Evolutionary conservation across 352 stramenopile genomes (phyloP).

Genomic region (Phytopythium delawarense): DNA sequence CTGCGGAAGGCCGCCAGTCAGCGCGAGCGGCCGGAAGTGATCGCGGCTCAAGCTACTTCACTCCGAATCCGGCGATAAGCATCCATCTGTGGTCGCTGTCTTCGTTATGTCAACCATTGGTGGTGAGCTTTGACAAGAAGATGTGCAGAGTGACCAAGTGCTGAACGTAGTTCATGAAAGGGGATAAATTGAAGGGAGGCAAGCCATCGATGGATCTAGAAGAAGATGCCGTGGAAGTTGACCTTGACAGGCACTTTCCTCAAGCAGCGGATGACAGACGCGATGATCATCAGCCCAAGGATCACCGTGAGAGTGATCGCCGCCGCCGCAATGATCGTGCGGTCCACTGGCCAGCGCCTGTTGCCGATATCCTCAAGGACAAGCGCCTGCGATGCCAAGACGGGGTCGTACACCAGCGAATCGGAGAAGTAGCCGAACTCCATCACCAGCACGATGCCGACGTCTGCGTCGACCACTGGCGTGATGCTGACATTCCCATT

Average conservation of each 20-base stretch:
- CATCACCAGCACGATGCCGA: constrained; percentile 3
- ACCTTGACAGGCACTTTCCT: background rate
- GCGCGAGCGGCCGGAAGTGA: constrained; percentile 19
- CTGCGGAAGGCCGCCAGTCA: constrained; percentile 39
- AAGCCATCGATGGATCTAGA: background rate
- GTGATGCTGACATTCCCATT: background rate
- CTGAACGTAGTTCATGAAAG: too few species aligned
- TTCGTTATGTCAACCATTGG: too few species aligned
- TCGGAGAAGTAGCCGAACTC: background rate
- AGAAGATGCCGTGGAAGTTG: background rate
- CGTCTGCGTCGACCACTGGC: background rate
- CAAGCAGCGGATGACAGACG: background rate
- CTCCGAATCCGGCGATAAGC: constrained; percentile 20
- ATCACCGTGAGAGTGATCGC: background rate
- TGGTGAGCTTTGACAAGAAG: too few species aligned
- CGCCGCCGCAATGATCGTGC: background rate
- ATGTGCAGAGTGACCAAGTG: too few species aligned
- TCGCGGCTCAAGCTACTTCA: constrained; percentile 25
- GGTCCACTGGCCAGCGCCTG: background rate
- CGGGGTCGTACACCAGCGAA: constrained; percentile 5
- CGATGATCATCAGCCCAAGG: constrained; percentile 1
- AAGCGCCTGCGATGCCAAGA: constrained; percentile 10
- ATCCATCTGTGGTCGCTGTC: background rate
- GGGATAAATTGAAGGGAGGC: background rate
- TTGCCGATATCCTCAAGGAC: constrained; percentile 1